Conservation (phyloP, 2,329 filamentous ascomycete species). For the Cadophora sp. region DNA sequence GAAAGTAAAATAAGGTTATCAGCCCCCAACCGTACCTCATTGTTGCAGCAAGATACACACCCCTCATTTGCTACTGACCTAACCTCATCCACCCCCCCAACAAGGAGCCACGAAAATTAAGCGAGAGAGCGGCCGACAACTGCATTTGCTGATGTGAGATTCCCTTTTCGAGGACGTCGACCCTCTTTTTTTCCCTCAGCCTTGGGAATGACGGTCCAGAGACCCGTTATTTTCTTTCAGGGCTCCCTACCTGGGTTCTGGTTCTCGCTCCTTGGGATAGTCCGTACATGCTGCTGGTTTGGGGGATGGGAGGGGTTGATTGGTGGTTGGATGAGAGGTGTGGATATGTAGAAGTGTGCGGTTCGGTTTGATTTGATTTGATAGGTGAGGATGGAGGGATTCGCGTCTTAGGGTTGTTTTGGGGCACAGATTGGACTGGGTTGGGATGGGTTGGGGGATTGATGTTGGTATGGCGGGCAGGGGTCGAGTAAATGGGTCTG, state of each 20-base stretch:
- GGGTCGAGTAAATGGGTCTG: background rate
- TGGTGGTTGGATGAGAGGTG: background rate
- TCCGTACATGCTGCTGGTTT: background rate
- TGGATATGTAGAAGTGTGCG: no score
- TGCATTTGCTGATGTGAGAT: conserved; percentile 9
- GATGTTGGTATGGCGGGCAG: background rate
- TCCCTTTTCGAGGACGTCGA: background rate
- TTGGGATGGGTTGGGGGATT: background rate
- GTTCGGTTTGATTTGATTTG: no score
- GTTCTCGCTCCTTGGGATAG: no score
- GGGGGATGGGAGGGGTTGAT: background rate
- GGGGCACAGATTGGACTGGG: background rate
- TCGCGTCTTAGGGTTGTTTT: no score
- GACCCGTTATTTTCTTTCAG: background rate
- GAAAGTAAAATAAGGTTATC: no score
- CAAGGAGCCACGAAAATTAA: background rate
- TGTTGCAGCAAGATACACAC: no score
- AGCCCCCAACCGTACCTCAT: no score
- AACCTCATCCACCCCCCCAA: no score
- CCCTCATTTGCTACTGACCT: no score
- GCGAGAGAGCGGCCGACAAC: conserved; percentile 9
- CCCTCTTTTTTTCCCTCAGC: conserved; percentile 7
- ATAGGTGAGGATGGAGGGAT: no score
- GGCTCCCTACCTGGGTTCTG: background rate
- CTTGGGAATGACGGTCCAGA: background rate